A percentile compares a stretch with the other conserved stretches of the same genome.
Evolutionary conservation across 768 basidiomycete species (phyloP).

Genomic region (Lactarius pseudohatsudake): DNA sequence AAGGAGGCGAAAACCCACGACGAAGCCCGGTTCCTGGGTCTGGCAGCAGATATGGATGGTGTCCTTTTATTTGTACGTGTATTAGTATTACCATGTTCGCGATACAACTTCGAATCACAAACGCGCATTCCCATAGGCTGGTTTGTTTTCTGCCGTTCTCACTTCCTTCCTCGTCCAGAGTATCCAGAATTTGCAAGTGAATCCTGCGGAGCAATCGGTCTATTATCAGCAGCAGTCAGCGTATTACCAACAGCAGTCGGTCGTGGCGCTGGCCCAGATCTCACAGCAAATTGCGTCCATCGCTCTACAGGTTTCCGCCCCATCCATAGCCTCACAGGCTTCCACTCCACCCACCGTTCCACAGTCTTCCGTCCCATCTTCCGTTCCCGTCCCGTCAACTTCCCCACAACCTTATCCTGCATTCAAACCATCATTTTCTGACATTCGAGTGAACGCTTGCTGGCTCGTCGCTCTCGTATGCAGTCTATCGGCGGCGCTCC

Average conservation of each 20-base stretch:
- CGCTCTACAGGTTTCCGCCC: background rate
- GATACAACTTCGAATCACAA: background rate
- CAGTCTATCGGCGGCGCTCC: constrained; percentile 45
- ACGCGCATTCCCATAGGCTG: constrained; percentile 7
- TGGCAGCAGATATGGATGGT: constrained; percentile 7
- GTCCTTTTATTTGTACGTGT: background rate
- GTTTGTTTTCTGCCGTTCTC: constrained; percentile 21
- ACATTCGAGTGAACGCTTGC: constrained; percentile 41
- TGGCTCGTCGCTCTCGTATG: constrained; percentile 42
- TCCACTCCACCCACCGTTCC: background rate
- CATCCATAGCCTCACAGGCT: background rate
- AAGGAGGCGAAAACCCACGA: background rate
- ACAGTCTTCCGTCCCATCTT: too few relatives aligned
- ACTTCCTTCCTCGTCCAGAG: constrained; percentile 16
- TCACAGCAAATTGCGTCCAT: constrained; percentile 13
- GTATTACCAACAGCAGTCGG: constrained; percentile 8
- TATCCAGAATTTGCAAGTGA: constrained; percentile 12
- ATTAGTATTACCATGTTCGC: background rate
- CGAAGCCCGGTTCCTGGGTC: background rate
- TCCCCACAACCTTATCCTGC: background rate
- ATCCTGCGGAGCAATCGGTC: background rate
- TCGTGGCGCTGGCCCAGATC: constrained; percentile 15
- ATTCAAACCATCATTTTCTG: constrained; percentile 33
- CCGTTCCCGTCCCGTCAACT: too few relatives aligned
- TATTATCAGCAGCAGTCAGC: constrained; percentile 15